A percentile compares a stretch with the other conserved stretches of the same genome.
Evolutionary conservation across 208 protist species (phyloP).

Genomic region (Leptomonas pyrrhocoris): DNA sequence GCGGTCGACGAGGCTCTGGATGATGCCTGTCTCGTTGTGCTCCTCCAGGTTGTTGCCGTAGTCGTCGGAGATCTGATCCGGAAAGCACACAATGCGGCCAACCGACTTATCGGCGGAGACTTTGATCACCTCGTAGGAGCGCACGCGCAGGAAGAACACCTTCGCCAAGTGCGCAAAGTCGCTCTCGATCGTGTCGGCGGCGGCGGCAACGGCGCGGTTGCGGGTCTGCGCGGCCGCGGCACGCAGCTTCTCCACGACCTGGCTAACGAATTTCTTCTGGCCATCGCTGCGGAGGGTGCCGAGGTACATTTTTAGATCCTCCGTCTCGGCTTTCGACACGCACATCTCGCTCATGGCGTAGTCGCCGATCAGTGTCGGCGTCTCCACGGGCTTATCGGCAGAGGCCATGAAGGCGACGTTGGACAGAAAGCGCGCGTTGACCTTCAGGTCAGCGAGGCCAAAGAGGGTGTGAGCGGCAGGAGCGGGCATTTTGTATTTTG

Average conservation of each 20-base stretch:
- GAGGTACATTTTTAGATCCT: constrained; percentile 37
- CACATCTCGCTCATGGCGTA: constrained; percentile 62
- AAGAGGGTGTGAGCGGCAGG: constrained; percentile 31
- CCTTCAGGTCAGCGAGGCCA: constrained; percentile 34
- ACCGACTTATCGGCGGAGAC: constrained; percentile 36
- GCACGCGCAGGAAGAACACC: constrained; percentile 52
- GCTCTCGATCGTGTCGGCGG: constrained; percentile 39
- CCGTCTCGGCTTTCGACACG: constrained; percentile 40
- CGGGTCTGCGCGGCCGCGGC: constrained; percentile 17
- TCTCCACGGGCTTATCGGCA: constrained; percentile 43
- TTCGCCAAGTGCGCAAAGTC: constrained; percentile 46
- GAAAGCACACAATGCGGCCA: constrained; percentile 46
- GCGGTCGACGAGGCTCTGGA: constrained; percentile 31
- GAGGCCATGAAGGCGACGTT: constrained; percentile 39
- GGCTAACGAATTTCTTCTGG: constrained; percentile 36
- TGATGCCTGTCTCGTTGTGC: constrained; percentile 44
- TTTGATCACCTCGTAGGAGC: constrained; percentile 42
- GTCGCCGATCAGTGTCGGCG: constrained; percentile 36
- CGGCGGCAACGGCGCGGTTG: constrained; percentile 27
- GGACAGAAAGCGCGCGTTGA: constrained; percentile 38
- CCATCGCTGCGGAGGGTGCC: constrained; percentile 36
- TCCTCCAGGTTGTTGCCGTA: constrained; percentile 71
- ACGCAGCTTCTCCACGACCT: constrained; percentile 34
- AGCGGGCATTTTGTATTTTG: constrained; percentile 13
- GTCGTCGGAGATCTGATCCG: constrained; percentile 55